Evolutionary conservation across 176 grass and related monocot genomes (phyloP), one percentile per base, ranked within the genome.

Genomic region (Aegilops speltoides): DNA sequence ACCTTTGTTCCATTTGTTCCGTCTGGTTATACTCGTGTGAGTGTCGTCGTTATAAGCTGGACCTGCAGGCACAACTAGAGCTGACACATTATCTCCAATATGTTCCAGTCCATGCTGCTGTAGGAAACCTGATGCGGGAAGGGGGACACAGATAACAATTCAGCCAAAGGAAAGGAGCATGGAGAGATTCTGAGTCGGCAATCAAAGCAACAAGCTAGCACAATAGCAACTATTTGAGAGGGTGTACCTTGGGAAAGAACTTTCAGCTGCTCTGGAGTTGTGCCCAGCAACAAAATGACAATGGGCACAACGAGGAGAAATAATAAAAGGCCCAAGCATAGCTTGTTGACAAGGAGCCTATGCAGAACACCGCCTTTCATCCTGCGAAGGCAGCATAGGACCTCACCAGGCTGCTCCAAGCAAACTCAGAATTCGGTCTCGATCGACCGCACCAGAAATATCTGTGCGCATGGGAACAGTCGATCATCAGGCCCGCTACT

Each of bases 1-100:
- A 89, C 80, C 37, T 87, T 82, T 89, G 29, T 82, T 89, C 87
- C 2, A 11, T 85, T 82, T 89, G 36, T 82, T 89, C 87, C 5
- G 11, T 79, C 50, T 76, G 59, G 5, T 25, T 68, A 26, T 78
- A 81, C 7, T 68, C 46, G 66, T 87, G 14, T 66, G 8, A 19
- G 10, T 46, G 15, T 8, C 19, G 28, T 52, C 67, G 31, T 50
- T 82, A 26, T 75, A 73, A 73, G 64, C 52, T 74, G 54, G 66
- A 83, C 19, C 74, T 87, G 80, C 54, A 86, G 24, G 4, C 4
- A 9, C 73, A 56, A 56, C 16, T 46, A 79, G 16, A 63, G 32
- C 16, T 25, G 62, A 24, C 38, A 31, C 9, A 83, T 28, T 79
- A 79, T 48, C 28, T 19, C 33, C 78, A 87, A 74, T 26, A 75